These are phyloP conservation scores for Sugiyamaella chiloensis DNA, from an alignment of 805 yeast genomes.

Conservation along the genomic window DNA sequence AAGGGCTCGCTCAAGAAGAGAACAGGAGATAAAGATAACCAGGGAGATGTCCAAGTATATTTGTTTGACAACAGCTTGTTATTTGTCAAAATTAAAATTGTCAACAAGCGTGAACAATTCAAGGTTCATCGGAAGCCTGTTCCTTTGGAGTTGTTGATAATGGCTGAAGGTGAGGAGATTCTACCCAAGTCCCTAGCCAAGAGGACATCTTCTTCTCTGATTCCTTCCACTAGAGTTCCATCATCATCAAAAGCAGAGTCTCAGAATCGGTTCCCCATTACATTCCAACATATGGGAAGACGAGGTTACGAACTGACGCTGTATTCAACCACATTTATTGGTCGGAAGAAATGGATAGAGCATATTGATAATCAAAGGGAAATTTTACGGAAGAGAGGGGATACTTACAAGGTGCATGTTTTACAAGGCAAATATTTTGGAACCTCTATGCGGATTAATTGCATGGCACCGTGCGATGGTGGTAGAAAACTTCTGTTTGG, in stretches of 20 bases:
- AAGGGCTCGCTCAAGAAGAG: conserved; percentile 74
- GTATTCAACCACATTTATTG: conserved; percentile 42
- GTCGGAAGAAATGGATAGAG: conserved; percentile 76
- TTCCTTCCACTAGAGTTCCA: conserved; percentile 28
- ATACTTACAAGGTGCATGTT: conserved; percentile 74
- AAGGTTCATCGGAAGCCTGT: conserved; percentile 75
- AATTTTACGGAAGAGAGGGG: conserved; percentile 65
- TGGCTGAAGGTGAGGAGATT: conserved; percentile 76
- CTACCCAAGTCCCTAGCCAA: conserved; percentile 43
- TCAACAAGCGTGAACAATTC: conserved; percentile 85
- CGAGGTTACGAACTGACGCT: conserved; percentile 45
- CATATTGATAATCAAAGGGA: conserved; percentile 77
- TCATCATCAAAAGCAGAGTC: conserved; percentile 25
- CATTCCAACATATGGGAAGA: conserved; percentile 49
- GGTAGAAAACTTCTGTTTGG: conserved; percentile 89
- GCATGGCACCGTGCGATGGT: conserved; percentile 92
- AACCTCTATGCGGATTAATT: conserved; percentile 71
- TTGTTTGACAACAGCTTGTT: conserved; percentile 83
- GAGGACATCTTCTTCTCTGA: conserved; percentile 30
- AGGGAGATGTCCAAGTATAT: conserved; percentile 80
- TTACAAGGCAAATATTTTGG: conserved; percentile 74
- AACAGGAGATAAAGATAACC: conserved; percentile 67
- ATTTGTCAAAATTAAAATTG: conserved; percentile 79
- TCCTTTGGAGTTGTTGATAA: conserved; percentile 33
- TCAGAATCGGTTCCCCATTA: conserved; percentile 40